These are phyloP conservation scores for Tetracladium marchalianum DNA, from an alignment of 495 filamentous ascomycete species.

Conservation along the genomic window DNA sequence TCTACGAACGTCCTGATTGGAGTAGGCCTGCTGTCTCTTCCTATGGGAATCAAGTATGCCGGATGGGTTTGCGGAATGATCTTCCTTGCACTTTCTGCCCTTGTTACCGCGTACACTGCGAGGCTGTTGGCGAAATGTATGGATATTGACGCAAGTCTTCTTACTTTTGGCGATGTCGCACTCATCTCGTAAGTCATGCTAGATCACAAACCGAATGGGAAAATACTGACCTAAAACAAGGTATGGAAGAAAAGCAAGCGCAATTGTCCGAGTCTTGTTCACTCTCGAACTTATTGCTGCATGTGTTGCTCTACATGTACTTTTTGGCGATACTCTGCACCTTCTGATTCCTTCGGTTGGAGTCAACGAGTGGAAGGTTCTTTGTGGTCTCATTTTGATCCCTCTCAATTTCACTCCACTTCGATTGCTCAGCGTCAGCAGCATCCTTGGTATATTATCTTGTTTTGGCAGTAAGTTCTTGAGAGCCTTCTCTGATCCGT, in stretches of 20 bases:
- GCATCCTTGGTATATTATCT: constrained; percentile 79
- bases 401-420: constrained; percentile 83
- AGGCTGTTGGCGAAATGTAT: constrained; percentile 80
- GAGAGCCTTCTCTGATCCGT: not conserved
- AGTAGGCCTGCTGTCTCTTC: constrained; percentile 79
- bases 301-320: constrained; percentile 82
- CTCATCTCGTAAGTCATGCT: constrained; percentile 48
- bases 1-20: constrained; percentile 93
- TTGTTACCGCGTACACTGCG: constrained; percentile 78
- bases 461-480: constrained; percentile 53
- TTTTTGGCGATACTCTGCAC: constrained; percentile 86
- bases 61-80: constrained; percentile 81
- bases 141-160: constrained; percentile 59
- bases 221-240: too few species aligned
- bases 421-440: constrained; percentile 77
- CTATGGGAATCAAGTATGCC: constrained; percentile 79
- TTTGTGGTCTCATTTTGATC: constrained; percentile 71
- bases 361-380: constrained; percentile 71
- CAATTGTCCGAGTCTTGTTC: constrained; percentile 77
- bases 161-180: constrained; percentile 91
- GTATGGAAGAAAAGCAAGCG: constrained; percentile 73
- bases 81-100: constrained; percentile 63
- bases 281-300: constrained; percentile 79
- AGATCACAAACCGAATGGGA: too few species aligned
- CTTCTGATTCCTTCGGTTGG: constrained; percentile 66